Base-by-base conservation (phyloP, 208 protist species). In the Trypanosoma avium region DNA sequence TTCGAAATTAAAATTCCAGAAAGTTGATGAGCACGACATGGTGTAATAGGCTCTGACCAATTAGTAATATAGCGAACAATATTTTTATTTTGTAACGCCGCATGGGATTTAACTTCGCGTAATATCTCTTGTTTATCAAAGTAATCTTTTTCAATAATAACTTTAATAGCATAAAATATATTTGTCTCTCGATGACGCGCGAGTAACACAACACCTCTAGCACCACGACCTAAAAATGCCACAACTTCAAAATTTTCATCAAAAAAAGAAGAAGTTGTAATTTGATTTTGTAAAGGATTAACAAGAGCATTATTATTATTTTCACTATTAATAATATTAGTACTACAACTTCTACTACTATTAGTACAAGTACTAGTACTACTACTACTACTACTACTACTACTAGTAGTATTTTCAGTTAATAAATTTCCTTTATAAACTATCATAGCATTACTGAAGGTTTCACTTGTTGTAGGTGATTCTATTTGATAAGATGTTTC, bases 171-270 rank as follows among this genome's bases (percentile, higher is more conserved):
- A 67, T 94, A 96, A 54, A 94, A 84, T 40, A 90, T 56, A 12
- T 72, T 75, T 6, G 87, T 93, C n/a, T 91, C 50, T 42, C 81
- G 84, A 64, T 96, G 85, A 4, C 76, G 79, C n/a, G 68, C 77
- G 6, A 96, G 83, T 19, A 96, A 61, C 47, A 75, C 90, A 6
- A 76, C 87, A 10, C 90, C 90, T n/a, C 75, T 76, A 0, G 74
- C 81, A 21, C 90, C 90, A 30, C 73, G 60, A 21, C 90, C 90
- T 3, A 96, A 72, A 12, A 94, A 32, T 21, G 52, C 49, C 2
- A 93, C 49, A 8, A 87, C 85, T 27, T 86, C 84, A 59, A 92
- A 96, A 68, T 94, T 92, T 15, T 91, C 85, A 57, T 96, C 90
- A 63, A 96, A 94, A 57, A 96, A 96, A 55, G 81, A 89, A 52